Base-by-base conservation (phyloP, 31 red algal species). In the Porphyra umbilicalis region DNA sequence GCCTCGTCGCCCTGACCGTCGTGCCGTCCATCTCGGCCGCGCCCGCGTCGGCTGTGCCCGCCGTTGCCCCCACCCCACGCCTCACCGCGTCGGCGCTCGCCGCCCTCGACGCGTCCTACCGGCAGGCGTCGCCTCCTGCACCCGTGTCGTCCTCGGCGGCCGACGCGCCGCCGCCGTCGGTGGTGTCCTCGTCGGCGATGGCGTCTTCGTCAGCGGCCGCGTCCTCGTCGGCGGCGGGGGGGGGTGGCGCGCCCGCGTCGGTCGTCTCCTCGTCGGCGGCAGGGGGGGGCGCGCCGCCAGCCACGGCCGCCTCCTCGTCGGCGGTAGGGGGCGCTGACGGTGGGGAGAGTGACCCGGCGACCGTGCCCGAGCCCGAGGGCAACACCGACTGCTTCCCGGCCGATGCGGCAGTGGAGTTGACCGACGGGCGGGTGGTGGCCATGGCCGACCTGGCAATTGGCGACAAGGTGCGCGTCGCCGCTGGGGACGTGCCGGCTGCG, bases 321-420 rank as follows among this genome's bases (percentile, higher is more conserved):
- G n/a, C n/a, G n/a, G n/a, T n/a, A n/a, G n/a, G n/a, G n/a, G n/a
- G n/a, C n/a, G n/a, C n/a, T n/a, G n/a, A n/a, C n/a, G n/a, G n/a
- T n/a, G n/a, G n/a, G n/a, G n/a, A n/a, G n/a, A n/a, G n/a, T n/a
- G n/a, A n/a, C n/a, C n/a, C n/a, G n/a, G n/a, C n/a, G n/a, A n/a
- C n/a, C n/a, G n/a, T n/a, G n/a, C n/a, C n/a, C n/a, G n/a, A n/a
- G n/a, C n/a, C n/a, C 35, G 75, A 36, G 6, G 85, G 81, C 33
- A 81, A 88, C 80, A 38, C 33, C 57, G 85, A 83, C 33, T 95
- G 93, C 80, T 95, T 95, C 82, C 93, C 93, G 33, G 80, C 76
- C 34, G 36, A 34, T 57, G 93, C 88, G 39, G 38, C 18, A 29
- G 93, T 95, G 25, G 67, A 77, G 33, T 75, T 91, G 34, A 77